Conservation (phyloP, 1,284 basidiomycete species). For the Cutaneotrichosporon spelunceum region DNA sequence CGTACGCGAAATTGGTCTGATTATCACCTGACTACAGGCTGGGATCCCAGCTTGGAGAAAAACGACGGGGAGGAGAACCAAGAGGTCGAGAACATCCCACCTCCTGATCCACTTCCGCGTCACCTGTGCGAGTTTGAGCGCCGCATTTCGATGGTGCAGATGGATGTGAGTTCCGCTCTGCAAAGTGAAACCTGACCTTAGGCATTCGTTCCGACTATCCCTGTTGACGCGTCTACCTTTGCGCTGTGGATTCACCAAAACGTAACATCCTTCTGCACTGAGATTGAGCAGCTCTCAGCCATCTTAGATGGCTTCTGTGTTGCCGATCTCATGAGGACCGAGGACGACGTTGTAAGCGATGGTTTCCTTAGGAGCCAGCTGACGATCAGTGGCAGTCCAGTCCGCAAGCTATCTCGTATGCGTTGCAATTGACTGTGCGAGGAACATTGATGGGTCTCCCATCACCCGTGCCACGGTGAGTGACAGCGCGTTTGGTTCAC, state of each 20-base stretch:
- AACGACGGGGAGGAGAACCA: slow-evolving; percentile 37
- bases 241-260: slow-evolving; percentile 92
- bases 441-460: slow-evolving; percentile 80
- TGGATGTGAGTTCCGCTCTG: slow-evolving; percentile 61
- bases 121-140: slow-evolving; percentile 63
- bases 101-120: slow-evolving; percentile 57
- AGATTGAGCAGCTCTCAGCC: slow-evolving; percentile 69
- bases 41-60: slow-evolving; percentile 37
- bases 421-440: slow-evolving; percentile 73
- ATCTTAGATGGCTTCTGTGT: slow-evolving; percentile 76
- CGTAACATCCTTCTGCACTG: slow-evolving; percentile 74
- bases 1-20: slow-evolving; percentile 56
- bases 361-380: slow-evolving; percentile 8
- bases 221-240: slow-evolving; percentile 84
- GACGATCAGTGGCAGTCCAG: slow-evolving; percentile 60
- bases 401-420: slow-evolving; percentile 69
- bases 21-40: slow-evolving; percentile 28
- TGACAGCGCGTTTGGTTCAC: not conserved
- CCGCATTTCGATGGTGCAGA: slow-evolving; percentile 70
- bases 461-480: slow-evolving; percentile 69
- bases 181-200: slow-evolving; percentile 11
- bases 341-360: slow-evolving; percentile 63
- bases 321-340: slow-evolving; percentile 68
- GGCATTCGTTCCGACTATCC: slow-evolving; percentile 66
- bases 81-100: slow-evolving; percentile 41